These are phyloP conservation scores for Nicotiana rustica DNA, from an alignment of 305 asterid genomes.

Conservation along the genomic window DNA sequence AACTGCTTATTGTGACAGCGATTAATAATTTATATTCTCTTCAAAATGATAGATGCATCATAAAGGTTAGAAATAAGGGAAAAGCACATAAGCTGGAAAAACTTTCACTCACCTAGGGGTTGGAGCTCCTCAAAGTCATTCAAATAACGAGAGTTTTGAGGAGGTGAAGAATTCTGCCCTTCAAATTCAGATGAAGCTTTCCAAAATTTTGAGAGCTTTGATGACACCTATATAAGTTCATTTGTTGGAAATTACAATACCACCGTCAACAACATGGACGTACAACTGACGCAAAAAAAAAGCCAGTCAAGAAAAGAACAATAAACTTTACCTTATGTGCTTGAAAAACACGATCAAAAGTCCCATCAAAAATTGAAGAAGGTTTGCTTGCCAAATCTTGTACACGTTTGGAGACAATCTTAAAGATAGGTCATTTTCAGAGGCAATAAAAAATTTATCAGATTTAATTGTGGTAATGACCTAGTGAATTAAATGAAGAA, in stretches of 20 bases:
- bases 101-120: conserved; percentile 70
- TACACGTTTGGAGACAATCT: conserved; percentile 83
- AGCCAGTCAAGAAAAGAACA: conserved; percentile 25
- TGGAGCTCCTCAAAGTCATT: conserved; percentile 98
- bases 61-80: conserved; percentile 25
- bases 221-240: conserved; percentile 59
- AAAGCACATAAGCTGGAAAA: conserved; percentile 23
- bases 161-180: conserved; percentile 60
- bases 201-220: conserved; percentile 80
- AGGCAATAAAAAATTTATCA: not conserved
- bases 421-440: conserved; percentile 40
- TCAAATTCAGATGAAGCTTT: conserved; percentile 67
- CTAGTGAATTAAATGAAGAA: conserved; percentile 30
- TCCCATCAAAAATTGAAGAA: conserved; percentile 74
- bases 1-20: not conserved
- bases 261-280: conserved; percentile 39
- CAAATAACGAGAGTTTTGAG: conserved; percentile 81
- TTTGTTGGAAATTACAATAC: conserved; percentile 36
- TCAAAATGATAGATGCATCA: conserved; percentile 33
- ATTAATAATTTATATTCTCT: not conserved
- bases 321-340: conserved; percentile 68
- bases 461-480: conserved; percentile 22
- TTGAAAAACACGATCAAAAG: conserved; percentile 71
- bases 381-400: conserved; percentile 75
- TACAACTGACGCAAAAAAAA: conserved; percentile 36